Evolutionary conservation across 225 moss, liverwort and hornwort genomes (phyloP).

Genomic region (Sphagnum contortum): DNA sequence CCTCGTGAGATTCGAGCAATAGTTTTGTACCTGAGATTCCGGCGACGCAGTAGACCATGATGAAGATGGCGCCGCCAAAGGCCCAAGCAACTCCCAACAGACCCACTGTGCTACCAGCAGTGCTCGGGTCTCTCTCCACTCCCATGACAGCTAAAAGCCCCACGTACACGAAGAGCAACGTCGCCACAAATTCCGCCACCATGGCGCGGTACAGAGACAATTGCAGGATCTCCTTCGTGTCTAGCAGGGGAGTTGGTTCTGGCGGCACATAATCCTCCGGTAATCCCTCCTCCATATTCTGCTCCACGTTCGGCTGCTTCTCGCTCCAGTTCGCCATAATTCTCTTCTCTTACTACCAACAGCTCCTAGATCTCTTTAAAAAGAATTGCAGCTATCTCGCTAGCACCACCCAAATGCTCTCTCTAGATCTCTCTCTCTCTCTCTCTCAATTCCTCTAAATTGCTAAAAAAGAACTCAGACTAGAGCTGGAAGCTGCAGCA

Average conservation of each 20-base stretch:
- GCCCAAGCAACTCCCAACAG: constrained; percentile 15
- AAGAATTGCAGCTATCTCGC: too few species aligned
- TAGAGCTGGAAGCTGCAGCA: too few species aligned
- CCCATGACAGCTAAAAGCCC: constrained; percentile 13
- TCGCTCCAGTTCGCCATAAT: too few species aligned
- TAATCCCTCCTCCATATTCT: too few species aligned
- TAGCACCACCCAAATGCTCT: too few species aligned
- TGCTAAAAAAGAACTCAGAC: too few species aligned
- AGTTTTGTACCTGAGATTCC: constrained; percentile 22
- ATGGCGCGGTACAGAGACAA: constrained; percentile 27
- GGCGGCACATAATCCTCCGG: too few species aligned
- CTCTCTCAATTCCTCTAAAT: too few species aligned
- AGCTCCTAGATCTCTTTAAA: too few species aligned
- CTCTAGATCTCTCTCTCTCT: too few species aligned
- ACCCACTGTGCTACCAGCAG: constrained; percentile 3
- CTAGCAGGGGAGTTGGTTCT: background rate
- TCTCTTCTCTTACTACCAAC: too few species aligned
- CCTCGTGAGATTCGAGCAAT: background rate
- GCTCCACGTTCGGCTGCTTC: too few species aligned
- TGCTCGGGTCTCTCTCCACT: background rate
- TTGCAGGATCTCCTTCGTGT: background rate
- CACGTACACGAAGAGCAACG: constrained; percentile 10
- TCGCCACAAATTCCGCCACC: constrained; percentile 21
- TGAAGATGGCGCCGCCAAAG: constrained; percentile 30
- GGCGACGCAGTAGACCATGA: constrained; percentile 34